Percentiles rank a stretch among this genome's conserved stretches.
Conservation (phyloP, 2,329 filamentous ascomycete species). For the Sodiomyces alkalinus region DNA sequence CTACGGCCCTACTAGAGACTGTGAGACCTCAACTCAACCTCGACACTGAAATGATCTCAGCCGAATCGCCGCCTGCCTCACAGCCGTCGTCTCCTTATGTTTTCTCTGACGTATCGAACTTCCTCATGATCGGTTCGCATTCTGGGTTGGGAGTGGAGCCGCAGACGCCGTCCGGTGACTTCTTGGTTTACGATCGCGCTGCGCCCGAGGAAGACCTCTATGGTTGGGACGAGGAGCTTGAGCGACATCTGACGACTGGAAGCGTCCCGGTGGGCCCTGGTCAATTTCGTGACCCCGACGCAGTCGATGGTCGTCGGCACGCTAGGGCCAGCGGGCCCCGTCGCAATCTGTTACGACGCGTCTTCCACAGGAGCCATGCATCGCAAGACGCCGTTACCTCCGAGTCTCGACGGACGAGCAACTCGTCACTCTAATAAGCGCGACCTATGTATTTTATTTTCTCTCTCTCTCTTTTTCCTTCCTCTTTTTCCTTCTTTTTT, state of each 20-base stretch:
- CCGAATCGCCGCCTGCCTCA: too few relatives aligned
- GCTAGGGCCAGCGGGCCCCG: constrained; percentile 12
- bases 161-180: too few relatives aligned
- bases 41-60: neutral
- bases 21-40: too few relatives aligned
- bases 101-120: constrained; percentile 21
- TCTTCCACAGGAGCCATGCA: constrained; percentile 16
- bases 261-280: too few relatives aligned
- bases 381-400: constrained; percentile 5
- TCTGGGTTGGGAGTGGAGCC: too few relatives aligned
- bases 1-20: neutral
- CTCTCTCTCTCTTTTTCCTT: neutral
- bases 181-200: constrained; percentile 12
- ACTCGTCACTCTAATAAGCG: too few relatives aligned
- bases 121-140: too few relatives aligned
- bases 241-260: constrained; percentile 12
- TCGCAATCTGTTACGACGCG: constrained; percentile 23
- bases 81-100: constrained; percentile 2
- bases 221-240: constrained; percentile 37
- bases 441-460: too few relatives aligned
- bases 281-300: too few relatives aligned
- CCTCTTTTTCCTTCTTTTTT: constrained; percentile 1
- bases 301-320: too few relatives aligned
- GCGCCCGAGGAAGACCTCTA: constrained; percentile 27
- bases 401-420: constrained; percentile 5